These are phyloP conservation scores for Salix arbutifolia DNA, from an alignment of 345 rosid genomes.

Conservation along the genomic window DNA sequence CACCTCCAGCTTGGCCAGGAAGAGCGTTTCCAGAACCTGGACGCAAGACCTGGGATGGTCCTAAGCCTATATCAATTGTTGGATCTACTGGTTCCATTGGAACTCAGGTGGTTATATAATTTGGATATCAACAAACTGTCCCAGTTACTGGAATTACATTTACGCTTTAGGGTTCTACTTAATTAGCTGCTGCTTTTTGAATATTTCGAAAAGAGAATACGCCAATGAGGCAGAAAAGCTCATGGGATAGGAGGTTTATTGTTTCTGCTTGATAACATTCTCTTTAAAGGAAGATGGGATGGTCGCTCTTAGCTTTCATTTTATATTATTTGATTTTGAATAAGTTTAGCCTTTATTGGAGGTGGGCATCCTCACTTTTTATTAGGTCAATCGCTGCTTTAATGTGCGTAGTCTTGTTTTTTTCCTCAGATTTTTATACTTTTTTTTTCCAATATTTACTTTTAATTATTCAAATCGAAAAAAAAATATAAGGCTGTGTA, in stretches of 20 bases:
- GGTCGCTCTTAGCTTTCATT: not conserved
- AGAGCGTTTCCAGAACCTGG: conserved; percentile 66
- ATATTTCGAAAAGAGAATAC: not conserved
- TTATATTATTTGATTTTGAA: not conserved
- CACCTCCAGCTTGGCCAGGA: conserved; percentile 96
- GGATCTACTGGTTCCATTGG: conserved; percentile 99
- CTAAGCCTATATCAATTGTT: conserved; percentile 81
- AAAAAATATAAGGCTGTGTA: too few species aligned
- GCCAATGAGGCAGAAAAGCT: not conserved
- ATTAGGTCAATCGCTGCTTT: not conserved
- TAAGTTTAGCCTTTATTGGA: not conserved
- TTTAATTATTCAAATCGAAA: too few species aligned
- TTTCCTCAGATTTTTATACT: not conserved
- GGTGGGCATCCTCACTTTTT: not conserved
- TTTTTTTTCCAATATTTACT: too few species aligned
- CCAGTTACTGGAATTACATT: not conserved
- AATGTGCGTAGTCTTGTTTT: not conserved
- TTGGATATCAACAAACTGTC: not conserved
- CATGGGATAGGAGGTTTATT: not conserved
- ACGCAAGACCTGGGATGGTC: conserved; percentile 77
- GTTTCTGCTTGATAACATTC: not conserved
- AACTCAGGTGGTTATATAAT: conserved; percentile 60
- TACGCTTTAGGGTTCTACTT: not conserved
- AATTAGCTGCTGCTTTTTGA: not conserved
- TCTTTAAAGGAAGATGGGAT: not conserved